A percentile compares a stretch with the other conserved stretches of the same genome.
Conservation (phyloP, 352 stramenopile species). For the Pythium pyrilobum region DNA sequence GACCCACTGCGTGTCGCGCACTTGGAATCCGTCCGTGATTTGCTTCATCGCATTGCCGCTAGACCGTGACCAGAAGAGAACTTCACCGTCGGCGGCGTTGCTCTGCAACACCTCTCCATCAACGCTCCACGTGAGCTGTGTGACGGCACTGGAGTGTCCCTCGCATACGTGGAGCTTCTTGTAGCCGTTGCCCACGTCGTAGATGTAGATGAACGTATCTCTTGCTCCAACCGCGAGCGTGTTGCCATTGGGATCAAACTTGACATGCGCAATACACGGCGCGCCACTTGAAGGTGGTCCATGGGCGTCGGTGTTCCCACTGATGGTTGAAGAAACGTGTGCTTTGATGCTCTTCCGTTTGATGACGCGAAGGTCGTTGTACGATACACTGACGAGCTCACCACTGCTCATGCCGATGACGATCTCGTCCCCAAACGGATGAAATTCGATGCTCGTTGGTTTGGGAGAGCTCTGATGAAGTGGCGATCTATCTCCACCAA, state of each 20-base stretch:
- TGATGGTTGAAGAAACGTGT: conserved; percentile 2
- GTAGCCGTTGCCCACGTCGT: conserved; percentile 38
- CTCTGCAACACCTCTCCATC: conserved; percentile 76
- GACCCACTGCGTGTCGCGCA: conserved; percentile 51
- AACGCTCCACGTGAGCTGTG: conserved; percentile 84
- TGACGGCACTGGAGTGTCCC: conserved; percentile 76
- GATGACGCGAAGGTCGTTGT: conserved; percentile 26
- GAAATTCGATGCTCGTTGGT: conserved; percentile 46
- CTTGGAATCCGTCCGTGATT: conserved; percentile 53
- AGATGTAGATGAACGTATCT: conserved; percentile 66
- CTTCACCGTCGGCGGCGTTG: conserved; percentile 67
- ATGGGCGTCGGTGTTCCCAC: conserved; percentile 1
- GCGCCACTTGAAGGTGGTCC: conserved; percentile 6
- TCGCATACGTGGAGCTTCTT: conserved; percentile 60
- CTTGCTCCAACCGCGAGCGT: conserved; percentile 45
- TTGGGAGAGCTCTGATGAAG: conserved; percentile 14
- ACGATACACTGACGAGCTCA: conserved; percentile 48
- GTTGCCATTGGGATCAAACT: conserved; percentile 45
- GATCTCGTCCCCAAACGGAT: conserved; percentile 48
- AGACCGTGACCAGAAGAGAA: conserved; percentile 48
- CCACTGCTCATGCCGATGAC: conserved; percentile 43
- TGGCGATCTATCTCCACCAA: conserved; percentile 16
- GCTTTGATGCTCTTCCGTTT: conserved; percentile 44
- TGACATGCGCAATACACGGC: conserved; percentile 31
- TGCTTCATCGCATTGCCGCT: conserved; percentile 38